These are phyloP conservation scores for Adansonia digitata DNA, from an alignment of 345 rosid genomes.

Conservation along the genomic window DNA sequence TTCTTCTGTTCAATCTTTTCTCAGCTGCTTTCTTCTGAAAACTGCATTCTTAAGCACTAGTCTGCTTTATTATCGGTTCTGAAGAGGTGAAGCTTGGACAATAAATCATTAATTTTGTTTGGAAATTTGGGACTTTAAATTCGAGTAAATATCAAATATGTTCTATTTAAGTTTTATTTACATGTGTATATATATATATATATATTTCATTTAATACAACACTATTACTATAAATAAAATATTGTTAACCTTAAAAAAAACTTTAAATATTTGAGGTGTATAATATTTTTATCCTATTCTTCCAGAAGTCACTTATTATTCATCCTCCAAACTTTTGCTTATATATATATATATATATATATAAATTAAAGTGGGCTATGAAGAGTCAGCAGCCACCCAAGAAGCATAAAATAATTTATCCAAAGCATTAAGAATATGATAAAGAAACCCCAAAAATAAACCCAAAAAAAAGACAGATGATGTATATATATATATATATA, in stretches of 20 bases:
- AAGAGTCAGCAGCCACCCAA: neutral
- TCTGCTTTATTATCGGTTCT: slow-evolving; percentile 11
- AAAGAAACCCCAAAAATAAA: neutral
- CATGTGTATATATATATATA: too few species aligned
- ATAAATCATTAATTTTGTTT: neutral
- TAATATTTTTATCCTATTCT: too few species aligned
- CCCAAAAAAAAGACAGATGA: neutral
- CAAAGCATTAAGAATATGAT: neutral
- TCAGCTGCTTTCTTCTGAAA: slow-evolving; percentile 6
- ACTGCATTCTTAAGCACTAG: neutral
- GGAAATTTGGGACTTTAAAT: neutral
- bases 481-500: too few species aligned
- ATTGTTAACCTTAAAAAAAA: too few species aligned
- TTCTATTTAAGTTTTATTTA: neutral
- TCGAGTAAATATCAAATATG: neutral
- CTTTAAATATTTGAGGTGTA: too few species aligned
- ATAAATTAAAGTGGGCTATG: too few species aligned
- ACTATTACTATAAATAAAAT: too few species aligned
- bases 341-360: too few species aligned
- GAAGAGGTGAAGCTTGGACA: neutral
- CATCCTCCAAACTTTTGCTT: too few species aligned
- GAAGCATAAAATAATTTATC: neutral
- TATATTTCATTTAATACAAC: too few species aligned
- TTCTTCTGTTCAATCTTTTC: slow-evolving; percentile 17
- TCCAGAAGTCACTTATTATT: too few species aligned